Base-by-base conservation (phyloP, 305 asterid genomes). In the Solanum hybrid region DNA sequence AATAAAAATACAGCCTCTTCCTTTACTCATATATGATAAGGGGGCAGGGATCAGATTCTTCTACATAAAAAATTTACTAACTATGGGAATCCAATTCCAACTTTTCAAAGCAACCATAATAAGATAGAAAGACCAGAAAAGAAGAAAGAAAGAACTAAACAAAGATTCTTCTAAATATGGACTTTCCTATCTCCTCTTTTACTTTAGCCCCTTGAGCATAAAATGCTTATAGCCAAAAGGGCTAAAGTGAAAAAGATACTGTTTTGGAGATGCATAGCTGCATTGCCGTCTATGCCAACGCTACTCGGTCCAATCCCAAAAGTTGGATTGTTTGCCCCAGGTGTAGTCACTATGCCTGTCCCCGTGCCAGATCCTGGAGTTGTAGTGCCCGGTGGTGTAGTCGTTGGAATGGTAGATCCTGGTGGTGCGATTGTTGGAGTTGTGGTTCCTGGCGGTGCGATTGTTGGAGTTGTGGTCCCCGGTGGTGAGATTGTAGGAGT, bases 261-360 rank as follows among this genome's bases (percentile, higher is more conserved):
- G 77, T 72, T 78, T 89, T 73, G 79, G 11, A 61, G 87, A 31
- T 68, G 77, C 26, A 45, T 70, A n/a, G 92, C n/a, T 31, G 57
- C 90, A 89, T 32, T 39, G 70, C 85, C 87, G 26, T 34, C 88
- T 0, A 39, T n/a, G 76, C 90, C 80, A 17, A 31, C 81, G 36
- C 91, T 91, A 5, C 87, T 24, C 24, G 93, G 93, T 75, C 87
- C 92, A 61, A 87, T 36, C 7, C 92, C 93, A 20, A 86, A 79
- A 7, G 90, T 33, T 7, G 90, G 77, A 41, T 33, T 83, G 17
- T 89, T 72, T 17, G 70, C 29, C 7, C 91, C 91, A 0, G 89
- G 87, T 9, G 81, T 73, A 7, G 89, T 80, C 4, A 84, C 81
- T 39, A 73, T 57, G 89, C 90, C 85, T 0, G 88, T 86, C 32